Conservation (phyloP, 2,329 filamentous ascomycete genomes). For the Dactylonectria estremocensis region DNA sequence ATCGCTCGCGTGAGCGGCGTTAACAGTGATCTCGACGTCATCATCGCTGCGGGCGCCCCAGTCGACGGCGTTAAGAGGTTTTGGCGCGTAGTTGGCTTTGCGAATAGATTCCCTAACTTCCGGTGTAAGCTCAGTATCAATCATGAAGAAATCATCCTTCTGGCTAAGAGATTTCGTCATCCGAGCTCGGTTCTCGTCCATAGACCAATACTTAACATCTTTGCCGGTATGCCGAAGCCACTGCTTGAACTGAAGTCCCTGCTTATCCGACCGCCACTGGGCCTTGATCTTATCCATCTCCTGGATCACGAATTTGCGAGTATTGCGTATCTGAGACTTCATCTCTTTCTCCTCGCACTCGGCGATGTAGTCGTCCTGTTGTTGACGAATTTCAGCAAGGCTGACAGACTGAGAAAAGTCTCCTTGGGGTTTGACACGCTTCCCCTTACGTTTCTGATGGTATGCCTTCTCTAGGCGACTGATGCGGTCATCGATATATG, state of each 20-base stretch:
- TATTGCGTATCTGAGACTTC: too few species aligned
- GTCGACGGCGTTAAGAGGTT: neutral
- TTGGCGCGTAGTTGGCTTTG: neutral
- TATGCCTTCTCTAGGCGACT: too few species aligned
- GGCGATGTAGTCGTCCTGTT: too few species aligned
- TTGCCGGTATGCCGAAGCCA: slow-evolving; percentile 9
- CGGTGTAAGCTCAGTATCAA: neutral
- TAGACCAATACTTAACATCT: slow-evolving; percentile 12
- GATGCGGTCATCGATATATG: too few species aligned
- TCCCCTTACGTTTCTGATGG: too few species aligned
- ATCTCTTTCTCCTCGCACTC: too few species aligned
- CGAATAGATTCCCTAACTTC: slow-evolving; percentile 1
- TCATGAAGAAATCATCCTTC: slow-evolving; percentile 3
- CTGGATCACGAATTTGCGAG: too few species aligned
- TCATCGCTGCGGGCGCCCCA: neutral
- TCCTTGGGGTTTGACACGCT: too few species aligned
- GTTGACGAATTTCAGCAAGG: too few species aligned
- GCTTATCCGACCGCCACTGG: too few species aligned
- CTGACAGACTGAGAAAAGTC: too few species aligned
- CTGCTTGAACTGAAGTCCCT: slow-evolving; percentile 15
- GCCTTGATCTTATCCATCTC: too few species aligned
- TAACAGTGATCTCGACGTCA: neutral
- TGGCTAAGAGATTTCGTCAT: neutral
- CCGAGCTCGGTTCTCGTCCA: slow-evolving; percentile 1
- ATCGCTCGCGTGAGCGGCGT: neutral